Percentiles rank a stretch among this genome's conserved stretches.
Evolutionary conservation across 1,139 yeast species (phyloP).

Genomic region (Diutina neorugosa): DNA sequence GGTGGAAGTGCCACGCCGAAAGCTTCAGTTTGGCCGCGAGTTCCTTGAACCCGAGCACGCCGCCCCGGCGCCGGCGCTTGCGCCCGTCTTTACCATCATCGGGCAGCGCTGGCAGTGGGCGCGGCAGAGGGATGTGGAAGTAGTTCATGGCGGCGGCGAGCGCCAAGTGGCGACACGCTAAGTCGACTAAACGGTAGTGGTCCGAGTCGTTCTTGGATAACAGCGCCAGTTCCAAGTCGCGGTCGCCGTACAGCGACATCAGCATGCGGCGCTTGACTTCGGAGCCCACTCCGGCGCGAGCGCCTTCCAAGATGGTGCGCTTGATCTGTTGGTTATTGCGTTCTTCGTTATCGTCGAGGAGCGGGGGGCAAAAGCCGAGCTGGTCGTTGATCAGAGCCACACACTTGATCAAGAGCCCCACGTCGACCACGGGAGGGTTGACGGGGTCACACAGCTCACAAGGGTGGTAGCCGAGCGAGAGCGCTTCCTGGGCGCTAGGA

Average conservation of each 20-base stretch:
- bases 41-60: slow-evolving; percentile 80
- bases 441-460: slow-evolving; percentile 44
- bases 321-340: slow-evolving; percentile 25
- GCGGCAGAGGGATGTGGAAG: slow-evolving; percentile 12
- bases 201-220: slow-evolving; percentile 50
- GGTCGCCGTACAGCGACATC: slow-evolving; percentile 18
- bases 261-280: slow-evolving; percentile 15
- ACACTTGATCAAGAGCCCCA: slow-evolving; percentile 41
- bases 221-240: slow-evolving; percentile 15
- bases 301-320: slow-evolving; percentile 19
- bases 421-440: slow-evolving; percentile 30
- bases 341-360: slow-evolving; percentile 35
- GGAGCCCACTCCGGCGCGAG: slow-evolving; percentile 8
- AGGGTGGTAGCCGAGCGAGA: slow-evolving; percentile 31
- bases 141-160: slow-evolving; percentile 62
- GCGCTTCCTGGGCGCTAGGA: slow-evolving; percentile 29
- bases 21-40: slow-evolving; percentile 74
- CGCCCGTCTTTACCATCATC: slow-evolving; percentile 16
- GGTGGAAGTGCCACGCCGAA: slow-evolving; percentile 90
- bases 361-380: slow-evolving; percentile 46
- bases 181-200: slow-evolving; percentile 59
- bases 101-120: slow-evolving; percentile 11
- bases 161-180: slow-evolving; percentile 78
- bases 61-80: slow-evolving; percentile 58
- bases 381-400: slow-evolving; percentile 45